A percentile compares a stretch with the other conserved stretches of the same genome.
These are phyloP conservation scores for Apiospora sp. DNA, from an alignment of 2,329 filamentous ascomycete species.

Conservation along the genomic window DNA sequence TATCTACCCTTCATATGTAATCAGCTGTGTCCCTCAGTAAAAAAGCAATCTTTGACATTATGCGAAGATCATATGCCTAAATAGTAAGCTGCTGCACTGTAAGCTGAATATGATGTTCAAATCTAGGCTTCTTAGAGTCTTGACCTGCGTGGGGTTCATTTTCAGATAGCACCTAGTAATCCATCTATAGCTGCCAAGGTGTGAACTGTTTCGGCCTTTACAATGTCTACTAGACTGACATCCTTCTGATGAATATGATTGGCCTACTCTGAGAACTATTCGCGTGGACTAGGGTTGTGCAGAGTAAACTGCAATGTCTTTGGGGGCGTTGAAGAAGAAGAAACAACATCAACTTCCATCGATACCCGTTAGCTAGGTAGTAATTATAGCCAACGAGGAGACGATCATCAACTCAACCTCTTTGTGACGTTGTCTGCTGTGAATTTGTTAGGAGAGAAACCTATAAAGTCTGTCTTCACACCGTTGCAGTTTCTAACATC, in stretches of 20 bases:
- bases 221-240: no score
- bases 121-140: not conserved
- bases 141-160: not conserved
- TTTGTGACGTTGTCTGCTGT: not conserved
- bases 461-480: not conserved
- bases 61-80: not conserved
- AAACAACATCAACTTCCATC: not conserved
- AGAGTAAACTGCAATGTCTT: not conserved
- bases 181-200: not conserved
- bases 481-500: not conserved
- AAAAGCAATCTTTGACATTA: not conserved
- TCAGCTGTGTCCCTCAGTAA: no score
- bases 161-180: not conserved
- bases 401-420: accelerated
- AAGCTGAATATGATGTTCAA: not conserved
- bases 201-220: not conserved
- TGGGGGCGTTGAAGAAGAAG: not conserved
- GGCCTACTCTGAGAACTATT: no score
- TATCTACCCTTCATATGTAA: not conserved
- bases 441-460: not conserved
- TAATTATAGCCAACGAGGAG: not conserved
- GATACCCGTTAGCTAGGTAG: not conserved
- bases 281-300: not conserved
- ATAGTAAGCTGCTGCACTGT: not conserved
- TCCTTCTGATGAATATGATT: not conserved